Base-by-base conservation (phyloP, 768 basidiomycete genomes). In the Psilocybe tampanensis region DNA sequence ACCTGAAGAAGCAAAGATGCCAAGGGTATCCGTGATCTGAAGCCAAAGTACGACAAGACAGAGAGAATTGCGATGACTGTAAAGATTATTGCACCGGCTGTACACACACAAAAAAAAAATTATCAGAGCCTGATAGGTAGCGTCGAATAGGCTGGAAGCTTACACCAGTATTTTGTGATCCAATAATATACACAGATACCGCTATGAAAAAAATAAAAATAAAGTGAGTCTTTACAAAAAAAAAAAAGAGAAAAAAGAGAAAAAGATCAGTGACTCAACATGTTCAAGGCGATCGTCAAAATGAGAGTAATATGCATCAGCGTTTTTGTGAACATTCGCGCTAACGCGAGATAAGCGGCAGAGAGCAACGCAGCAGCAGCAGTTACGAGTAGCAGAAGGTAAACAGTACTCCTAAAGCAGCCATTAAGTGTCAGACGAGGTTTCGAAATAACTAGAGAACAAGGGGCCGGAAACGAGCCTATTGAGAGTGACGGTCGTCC, bases 41-140 rank as follows among this genome's bases (percentile, higher is more conserved):
- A 87, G 18, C 86, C 90, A 61, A 79, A 90, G 74, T 94, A 94
- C 23, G 86, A 81, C 13, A 94, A 66, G 8, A 93, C 68, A 1
- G 90, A 92, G 52, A 94, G 68, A 24, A 93, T 59, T 0, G 92
- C 89, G 56, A 94, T 87, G 55, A 94, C 70, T 2, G 90, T 89
- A 76, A 92, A 92, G 56, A 94, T 86, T 64, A 94, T 89, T 2
- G 92, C 92, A 8, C 88, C 91, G 47, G 89, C 88, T 90, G 48
- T 44, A 49, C n/a, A n/a, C n/a, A n/a, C n/a, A n/a, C n/a, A 47
- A 15, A 13, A 26, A 41, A 17, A 33, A 19, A n/a, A 26, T 8
- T n/a, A 17, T 39, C 32, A 26, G 33, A 26, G 32, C 23, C n/a
- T 12, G 32, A 17, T 34, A 23, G 15, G 24, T 23, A 18, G 32